phyloP scores from a whole-genome alignment of 1,284 basidiomycete species.

The Cystobasidium pallidum region DNA sequence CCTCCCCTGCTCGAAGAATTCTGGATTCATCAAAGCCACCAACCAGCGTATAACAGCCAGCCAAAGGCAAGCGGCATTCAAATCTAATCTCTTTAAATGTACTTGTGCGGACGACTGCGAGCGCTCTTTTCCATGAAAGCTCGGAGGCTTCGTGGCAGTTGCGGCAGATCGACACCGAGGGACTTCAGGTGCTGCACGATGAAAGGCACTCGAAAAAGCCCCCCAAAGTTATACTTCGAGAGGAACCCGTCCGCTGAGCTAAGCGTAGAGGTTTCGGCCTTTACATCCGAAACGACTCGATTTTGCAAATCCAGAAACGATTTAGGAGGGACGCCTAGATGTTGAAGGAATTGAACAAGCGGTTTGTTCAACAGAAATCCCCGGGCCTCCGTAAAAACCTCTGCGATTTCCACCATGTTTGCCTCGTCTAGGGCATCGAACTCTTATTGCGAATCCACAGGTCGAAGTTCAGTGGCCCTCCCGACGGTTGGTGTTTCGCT shows the following conservation, averaged over 20 bases:
- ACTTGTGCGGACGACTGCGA: not conserved
- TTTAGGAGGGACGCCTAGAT: slow-evolving; percentile 6
- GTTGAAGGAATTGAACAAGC: slow-evolving; percentile 9
- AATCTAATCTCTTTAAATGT: not conserved
- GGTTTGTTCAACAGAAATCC: slow-evolving; percentile 1
- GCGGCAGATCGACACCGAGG: not conserved
- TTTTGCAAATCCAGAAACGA: slow-evolving; percentile 1
- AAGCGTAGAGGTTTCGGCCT: not conserved
- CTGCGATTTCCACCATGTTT: slow-evolving; percentile 14
- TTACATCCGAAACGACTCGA: not conserved
- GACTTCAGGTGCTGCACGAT: not conserved
- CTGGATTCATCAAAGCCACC: slow-evolving; percentile 13
- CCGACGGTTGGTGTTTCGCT: not conserved
- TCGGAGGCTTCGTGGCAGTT: not conserved
- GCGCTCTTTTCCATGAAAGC: not conserved
- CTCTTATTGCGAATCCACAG: not conserved
- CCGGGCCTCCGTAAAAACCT: not conserved
- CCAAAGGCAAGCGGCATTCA: slow-evolving; percentile 1
- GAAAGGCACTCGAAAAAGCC: not conserved
- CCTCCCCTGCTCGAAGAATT: not conserved
- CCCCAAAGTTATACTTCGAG: not conserved
- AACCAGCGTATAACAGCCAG: slow-evolving; percentile 16
- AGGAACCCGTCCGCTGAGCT: not conserved
- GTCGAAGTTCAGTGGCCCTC: not conserved
- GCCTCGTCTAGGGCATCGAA: not conserved